Conservation (phyloP, 2,329 filamentous ascomycete genomes). For the Fusarium musae region DNA sequence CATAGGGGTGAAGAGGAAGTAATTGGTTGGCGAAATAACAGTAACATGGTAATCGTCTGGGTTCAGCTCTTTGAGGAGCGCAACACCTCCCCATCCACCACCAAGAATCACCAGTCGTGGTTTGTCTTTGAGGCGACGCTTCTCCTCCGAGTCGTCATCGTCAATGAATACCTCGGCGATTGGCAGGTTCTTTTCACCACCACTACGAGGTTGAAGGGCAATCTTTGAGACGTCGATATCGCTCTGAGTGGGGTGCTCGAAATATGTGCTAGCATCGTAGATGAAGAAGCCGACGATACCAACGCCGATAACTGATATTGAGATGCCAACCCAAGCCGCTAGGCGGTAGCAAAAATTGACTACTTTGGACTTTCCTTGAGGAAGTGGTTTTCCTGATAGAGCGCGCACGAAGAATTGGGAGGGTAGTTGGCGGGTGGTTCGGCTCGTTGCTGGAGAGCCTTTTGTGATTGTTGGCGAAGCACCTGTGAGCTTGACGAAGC, state of each 20-base stretch:
- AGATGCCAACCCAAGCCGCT: constrained; percentile 73
- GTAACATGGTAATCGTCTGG: constrained; percentile 96
- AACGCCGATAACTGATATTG: constrained; percentile 75
- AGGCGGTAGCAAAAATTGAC: constrained; percentile 73
- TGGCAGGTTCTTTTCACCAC: constrained; percentile 94
- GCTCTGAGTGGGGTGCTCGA: constrained; percentile 70
- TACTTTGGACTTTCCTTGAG: constrained; percentile 59
- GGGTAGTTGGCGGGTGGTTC: constrained; percentile 26
- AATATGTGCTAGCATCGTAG: constrained; percentile 94
- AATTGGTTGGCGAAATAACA: constrained; percentile 92
- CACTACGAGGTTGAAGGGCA: constrained; percentile 81
- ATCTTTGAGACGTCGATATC: constrained; percentile 88
- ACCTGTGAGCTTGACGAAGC: constrained; percentile 38
- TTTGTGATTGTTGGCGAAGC: constrained; percentile 26
- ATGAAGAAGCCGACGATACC: constrained; percentile 87
- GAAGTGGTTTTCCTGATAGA: constrained; percentile 64
- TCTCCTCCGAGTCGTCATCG: constrained; percentile 82
- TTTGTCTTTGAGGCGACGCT: constrained; percentile 81
- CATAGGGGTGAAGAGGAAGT: constrained; percentile 99
- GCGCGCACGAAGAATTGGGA: constrained; percentile 49
- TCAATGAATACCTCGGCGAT: constrained; percentile 90
- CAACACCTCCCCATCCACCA: constrained; percentile 94
- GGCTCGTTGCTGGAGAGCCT: constrained; percentile 7
- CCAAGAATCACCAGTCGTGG: constrained; percentile 92
- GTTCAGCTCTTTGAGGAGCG: constrained; percentile 88